Evolutionary conservation across 1,284 basidiomycete species (phyloP), one percentile per base, ranked within the genome.

Genomic region (Polyporus tsugae): DNA sequence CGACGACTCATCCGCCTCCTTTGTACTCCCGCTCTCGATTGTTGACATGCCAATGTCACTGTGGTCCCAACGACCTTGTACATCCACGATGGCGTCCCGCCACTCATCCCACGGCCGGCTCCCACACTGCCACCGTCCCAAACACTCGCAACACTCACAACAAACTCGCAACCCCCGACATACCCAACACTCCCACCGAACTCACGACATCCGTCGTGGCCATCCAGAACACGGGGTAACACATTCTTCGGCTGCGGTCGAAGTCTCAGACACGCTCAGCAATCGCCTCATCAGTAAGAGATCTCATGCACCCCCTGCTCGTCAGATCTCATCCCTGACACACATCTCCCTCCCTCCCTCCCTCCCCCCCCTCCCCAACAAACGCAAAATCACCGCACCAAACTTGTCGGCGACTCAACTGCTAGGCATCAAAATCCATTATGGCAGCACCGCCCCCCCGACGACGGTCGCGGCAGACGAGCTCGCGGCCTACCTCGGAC

Each of bases 191-290:
- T 36, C 53, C 2, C 35, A n/a, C 10, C 7, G 4, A 19, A 25
- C 44, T 33, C 15, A 25, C 17, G 11, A 58, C 55, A 25, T 22
- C 46, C 46, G 46, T 25, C 22, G 22, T 25, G 19, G 9, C 33
- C 4, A 10, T 13, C 22, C 70, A 95, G 92, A 89, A 72, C 84
- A 94, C 76, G 92, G 91, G 33, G 82, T 76, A 60, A 86, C 90
- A 1, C 82, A 84, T 39, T 82, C 84, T 67, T 65, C 75, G 65
- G 70, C 81, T 68, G 75, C 70, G 33, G 71, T 69, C 22, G 77
- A 76, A 25, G 72, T 77, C 36, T 83, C 83, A 66, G 85, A 89
- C 69, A 92, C 86, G 73, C 84, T 94, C 41, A 85, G 86, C 75
- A 86, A 82, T 70, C 86, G 84, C 60, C 81, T 94, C 46, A 88